Evolutionary conservation across 2,329 filamentous ascomycete genomes (phyloP), one percentile per base, ranked within the genome.

Genomic region (Penicillium expansum): DNA sequence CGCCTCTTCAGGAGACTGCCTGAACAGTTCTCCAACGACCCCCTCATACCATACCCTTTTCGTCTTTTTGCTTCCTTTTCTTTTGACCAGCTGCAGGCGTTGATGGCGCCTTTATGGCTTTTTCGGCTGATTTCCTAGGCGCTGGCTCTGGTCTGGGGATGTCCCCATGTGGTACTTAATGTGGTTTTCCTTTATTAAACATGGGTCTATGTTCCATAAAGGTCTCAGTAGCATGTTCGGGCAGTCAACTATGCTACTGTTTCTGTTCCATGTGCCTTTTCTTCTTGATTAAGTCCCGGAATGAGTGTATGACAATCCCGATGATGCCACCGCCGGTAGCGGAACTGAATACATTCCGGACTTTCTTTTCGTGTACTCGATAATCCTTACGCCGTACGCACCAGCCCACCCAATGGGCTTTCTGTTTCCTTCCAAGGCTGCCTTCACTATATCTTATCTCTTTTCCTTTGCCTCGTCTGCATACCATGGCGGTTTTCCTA

Each of bases 21-120:
- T 8, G 18, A 24, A 41, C 52, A 50, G 41, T 45, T 44, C 20
- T 59, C 45, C 56, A 51, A 59, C 50, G 60, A 64, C 56, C 52
- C 52, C 48, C 50, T 48, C 58, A 59, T 58, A 64, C 52, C 57
- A 51, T 38, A 41, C 24, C 48, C 48, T 38, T 49, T 44, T 55
- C 45, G 20, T 51, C 51, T 47, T 53, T 50, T 59, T 37, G 57
- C 13, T 60, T 52, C 48, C 59, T 58, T 58, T 52, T 55, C 53
- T 50, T 60, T 58, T 58, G 58, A 57, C 48, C 54, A 62, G 59
- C 57, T 66, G 57, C 56, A 56, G 66, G 65, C 58, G 64, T 67
- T 66, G 18, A 57, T 38, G 62, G 65, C 55, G 62, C 52, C 41
- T 62, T 57, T 35, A 35, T 49, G 41, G 38, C 45, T 55, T 52